Evolutionary conservation across 2,329 filamentous ascomycete genomes (phyloP).

Genomic region (Ophiocordyceps polyrhachis-furcata): DNA sequence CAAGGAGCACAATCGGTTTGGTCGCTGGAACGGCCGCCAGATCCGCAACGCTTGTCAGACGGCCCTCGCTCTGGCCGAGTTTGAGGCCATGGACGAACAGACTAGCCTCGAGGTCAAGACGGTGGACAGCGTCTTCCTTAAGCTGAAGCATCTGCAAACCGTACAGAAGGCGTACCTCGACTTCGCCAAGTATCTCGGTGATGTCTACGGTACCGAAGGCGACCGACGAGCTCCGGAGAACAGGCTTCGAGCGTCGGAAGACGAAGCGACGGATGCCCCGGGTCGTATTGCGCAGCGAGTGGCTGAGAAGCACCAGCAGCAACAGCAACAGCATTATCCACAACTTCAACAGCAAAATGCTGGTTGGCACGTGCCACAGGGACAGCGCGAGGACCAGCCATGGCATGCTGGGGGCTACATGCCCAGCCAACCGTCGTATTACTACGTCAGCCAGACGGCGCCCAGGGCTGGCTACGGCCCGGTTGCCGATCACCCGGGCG

Average conservation of each 20-base stretch:
- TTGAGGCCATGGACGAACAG: conserved; percentile 7
- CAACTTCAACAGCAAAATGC: neutral
- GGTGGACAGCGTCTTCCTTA: neutral
- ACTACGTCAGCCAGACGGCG: neutral
- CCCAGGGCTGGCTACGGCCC: neutral
- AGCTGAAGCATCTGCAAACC: neutral
- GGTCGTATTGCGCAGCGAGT: neutral
- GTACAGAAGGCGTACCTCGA: neutral
- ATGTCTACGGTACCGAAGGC: neutral
- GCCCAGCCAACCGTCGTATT: neutral
- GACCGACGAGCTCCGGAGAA: neutral
- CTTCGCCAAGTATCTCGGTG: neutral
- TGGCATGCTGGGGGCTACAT: neutral
- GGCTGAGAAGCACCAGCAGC: no score
- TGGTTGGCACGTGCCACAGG: no score
- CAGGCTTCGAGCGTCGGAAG: neutral
- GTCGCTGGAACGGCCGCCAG: conserved; percentile 20
- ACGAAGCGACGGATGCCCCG: neutral
- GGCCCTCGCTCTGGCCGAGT: conserved; percentile 15
- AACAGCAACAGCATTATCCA: no score
- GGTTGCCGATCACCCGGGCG: neutral
- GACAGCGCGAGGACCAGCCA: neutral
- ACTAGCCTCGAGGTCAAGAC: neutral
- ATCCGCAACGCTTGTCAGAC: conserved; percentile 14
- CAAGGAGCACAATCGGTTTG: conserved; percentile 19